phyloP scores from a whole-genome alignment of 2,329 filamentous ascomycete species.

The Dothistroma pini region DNA sequence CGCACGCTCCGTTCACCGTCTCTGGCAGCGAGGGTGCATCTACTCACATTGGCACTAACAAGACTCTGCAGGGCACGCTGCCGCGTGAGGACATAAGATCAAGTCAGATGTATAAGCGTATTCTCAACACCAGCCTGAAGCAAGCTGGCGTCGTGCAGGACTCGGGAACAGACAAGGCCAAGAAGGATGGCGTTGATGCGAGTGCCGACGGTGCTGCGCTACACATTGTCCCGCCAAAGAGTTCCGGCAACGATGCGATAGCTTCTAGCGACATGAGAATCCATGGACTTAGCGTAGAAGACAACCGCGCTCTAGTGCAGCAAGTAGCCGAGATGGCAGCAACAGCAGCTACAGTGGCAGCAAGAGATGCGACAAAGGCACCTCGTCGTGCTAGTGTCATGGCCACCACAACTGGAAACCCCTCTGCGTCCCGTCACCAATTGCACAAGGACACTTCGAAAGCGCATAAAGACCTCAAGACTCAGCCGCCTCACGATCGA shows the following conservation, averaged over 20 bases:
- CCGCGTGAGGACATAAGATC: slow-evolving; percentile 70
- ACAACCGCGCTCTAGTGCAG: slow-evolving; percentile 75
- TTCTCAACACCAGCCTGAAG: slow-evolving; percentile 83
- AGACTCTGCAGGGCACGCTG: slow-evolving; percentile 13
- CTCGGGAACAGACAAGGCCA: slow-evolving; percentile 41
- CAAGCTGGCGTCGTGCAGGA: slow-evolving; percentile 67
- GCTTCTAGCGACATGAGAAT: slow-evolving; percentile 38
- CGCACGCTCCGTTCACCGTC: neutral
- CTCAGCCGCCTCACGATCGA: slow-evolving; percentile 14
- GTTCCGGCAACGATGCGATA: slow-evolving; percentile 46
- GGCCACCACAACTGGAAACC: slow-evolving; percentile 27
- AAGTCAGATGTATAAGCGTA: slow-evolving; percentile 86
- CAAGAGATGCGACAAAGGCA: slow-evolving; percentile 63
- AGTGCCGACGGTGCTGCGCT: slow-evolving; percentile 47
- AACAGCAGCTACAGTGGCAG: slow-evolving; percentile 81
- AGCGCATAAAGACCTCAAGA: slow-evolving; percentile 14
- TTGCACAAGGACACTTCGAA: slow-evolving; percentile 11
- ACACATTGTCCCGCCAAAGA: slow-evolving; percentile 75
- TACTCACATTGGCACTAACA: neutral
- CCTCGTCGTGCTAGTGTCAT: slow-evolving; percentile 51
- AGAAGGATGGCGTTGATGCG: slow-evolving; percentile 15
- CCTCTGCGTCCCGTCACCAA: slow-evolving; percentile 16
- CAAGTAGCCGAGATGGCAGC: slow-evolving; percentile 93
- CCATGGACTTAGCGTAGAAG: slow-evolving; percentile 72
- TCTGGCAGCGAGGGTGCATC: neutral